These are phyloP conservation scores for Curvularia verruculosa DNA, from an alignment of 2,329 filamentous ascomycete genomes.

Conservation along the genomic window DNA sequence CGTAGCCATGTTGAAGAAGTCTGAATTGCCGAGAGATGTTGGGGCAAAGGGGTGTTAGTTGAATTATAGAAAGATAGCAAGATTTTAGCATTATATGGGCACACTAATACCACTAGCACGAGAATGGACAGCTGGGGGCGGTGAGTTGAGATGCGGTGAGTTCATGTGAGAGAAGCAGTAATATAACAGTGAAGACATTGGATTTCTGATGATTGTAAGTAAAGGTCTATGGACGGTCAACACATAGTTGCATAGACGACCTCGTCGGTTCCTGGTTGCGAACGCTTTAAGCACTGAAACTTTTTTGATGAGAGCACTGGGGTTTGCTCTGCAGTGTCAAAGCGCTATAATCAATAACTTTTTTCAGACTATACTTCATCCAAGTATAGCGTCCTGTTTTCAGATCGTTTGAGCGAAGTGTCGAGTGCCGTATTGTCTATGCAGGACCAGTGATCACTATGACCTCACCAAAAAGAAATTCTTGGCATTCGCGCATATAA, in stretches of 20 bases:
- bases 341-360: too few relatives aligned
- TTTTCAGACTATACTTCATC: too few relatives aligned
- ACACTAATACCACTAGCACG: not conserved
- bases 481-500: not conserved
- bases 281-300: not conserved
- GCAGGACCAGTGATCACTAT: not conserved
- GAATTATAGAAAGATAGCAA: not conserved
- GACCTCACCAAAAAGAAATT: not conserved
- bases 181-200: not conserved
- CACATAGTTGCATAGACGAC: too few relatives aligned
- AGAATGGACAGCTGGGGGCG: not conserved
- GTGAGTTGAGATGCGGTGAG: not conserved
- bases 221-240: not conserved
- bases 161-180: not conserved
- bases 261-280: not conserved
- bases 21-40: not conserved
- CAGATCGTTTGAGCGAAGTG: not conserved
- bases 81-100: not conserved
- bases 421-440: not conserved
- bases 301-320: not conserved
- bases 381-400: not conserved
- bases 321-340: too few relatives aligned
- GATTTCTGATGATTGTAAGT: not conserved
- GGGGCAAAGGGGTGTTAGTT: not conserved
- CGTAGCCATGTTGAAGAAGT: not conserved